phyloP scores from a whole-genome alignment of 768 basidiomycete genomes.

The Neoboletus brunneissimus region DNA sequence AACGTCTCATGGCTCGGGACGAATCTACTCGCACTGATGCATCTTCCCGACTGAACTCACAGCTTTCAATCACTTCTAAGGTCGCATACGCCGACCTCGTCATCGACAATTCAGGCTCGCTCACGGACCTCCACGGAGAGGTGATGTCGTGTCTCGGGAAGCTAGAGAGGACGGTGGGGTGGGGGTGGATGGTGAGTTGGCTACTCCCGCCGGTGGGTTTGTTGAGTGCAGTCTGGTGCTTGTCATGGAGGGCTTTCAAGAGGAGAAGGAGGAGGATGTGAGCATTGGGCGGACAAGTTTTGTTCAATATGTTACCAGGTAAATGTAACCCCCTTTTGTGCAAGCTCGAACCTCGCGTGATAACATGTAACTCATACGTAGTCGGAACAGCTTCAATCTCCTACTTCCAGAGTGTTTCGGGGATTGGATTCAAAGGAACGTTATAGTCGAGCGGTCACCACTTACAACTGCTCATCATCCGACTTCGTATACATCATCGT shows the following conservation, averaged over 20 bases:
- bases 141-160: conserved; percentile 39
- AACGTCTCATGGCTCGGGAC: conserved; percentile 79
- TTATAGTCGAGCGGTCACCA: neutral
- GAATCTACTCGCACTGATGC: conserved; percentile 65
- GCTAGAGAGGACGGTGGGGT: conserved; percentile 47
- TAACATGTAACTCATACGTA: neutral
- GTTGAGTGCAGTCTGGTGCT: conserved; percentile 42
- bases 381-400: neutral
- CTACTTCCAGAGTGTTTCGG: neutral
- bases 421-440: neutral
- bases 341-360: neutral
- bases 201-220: conserved; percentile 54
- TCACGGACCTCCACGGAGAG: conserved; percentile 58
- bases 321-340: neutral
- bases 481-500: neutral
- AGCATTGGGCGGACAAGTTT: neutral
- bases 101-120: conserved; percentile 84
- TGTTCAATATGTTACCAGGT: neutral
- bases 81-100: conserved; percentile 81
- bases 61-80: conserved; percentile 78
- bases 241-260: conserved; percentile 35
- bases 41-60: conserved; percentile 68
- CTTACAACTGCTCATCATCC: neutral
- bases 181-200: conserved; percentile 64
- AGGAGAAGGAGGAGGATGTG: conserved; percentile 6